Conservation (phyloP, 192 early-diverging fungal genomes). For the Backusella parvicylindrica region DNA sequence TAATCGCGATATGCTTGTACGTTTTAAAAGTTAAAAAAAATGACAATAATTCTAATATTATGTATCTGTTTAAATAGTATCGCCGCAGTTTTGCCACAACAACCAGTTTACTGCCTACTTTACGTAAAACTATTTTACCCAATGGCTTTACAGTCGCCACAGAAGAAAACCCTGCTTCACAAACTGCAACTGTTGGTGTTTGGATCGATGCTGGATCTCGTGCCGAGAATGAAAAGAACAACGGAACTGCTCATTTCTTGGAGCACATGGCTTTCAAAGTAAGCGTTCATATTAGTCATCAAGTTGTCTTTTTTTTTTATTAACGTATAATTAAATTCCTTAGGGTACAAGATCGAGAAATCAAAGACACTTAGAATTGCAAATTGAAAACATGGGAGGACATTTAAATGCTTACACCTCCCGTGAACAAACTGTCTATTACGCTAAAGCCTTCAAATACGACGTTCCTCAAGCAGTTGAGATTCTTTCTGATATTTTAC, state of each 20-base stretch:
- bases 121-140: slow-evolving; percentile 65
- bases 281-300: neutral
- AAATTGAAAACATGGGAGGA: slow-evolving; percentile 98
- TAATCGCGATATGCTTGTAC: neutral
- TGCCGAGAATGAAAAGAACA: slow-evolving; percentile 69
- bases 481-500: slow-evolving; percentile 93
- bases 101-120: slow-evolving; percentile 37
- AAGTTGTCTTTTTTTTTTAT: neutral
- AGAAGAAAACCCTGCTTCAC: slow-evolving; percentile 72
- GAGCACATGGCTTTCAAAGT: slow-evolving; percentile 99
- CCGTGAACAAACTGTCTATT: slow-evolving; percentile 98
- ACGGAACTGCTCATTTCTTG: slow-evolving; percentile 95
- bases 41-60: neutral
- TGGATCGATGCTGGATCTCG: slow-evolving; percentile 90
- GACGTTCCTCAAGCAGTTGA: slow-evolving; percentile 90
- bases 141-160: slow-evolving; percentile 86
- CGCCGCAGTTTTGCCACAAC: slow-evolving; percentile 51
- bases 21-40: neutral
- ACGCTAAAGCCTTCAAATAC: slow-evolving; percentile 88
- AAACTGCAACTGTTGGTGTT: slow-evolving; percentile 87
- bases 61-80: slow-evolving; percentile 24
- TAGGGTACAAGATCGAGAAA: slow-evolving; percentile 84
- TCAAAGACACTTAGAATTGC: slow-evolving; percentile 89
- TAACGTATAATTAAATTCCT: neutral
- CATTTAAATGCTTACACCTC: slow-evolving; percentile 99